Evolutionary conservation across 73 alveolate species (phyloP).

Genomic region (Urostyla sp.): DNA sequence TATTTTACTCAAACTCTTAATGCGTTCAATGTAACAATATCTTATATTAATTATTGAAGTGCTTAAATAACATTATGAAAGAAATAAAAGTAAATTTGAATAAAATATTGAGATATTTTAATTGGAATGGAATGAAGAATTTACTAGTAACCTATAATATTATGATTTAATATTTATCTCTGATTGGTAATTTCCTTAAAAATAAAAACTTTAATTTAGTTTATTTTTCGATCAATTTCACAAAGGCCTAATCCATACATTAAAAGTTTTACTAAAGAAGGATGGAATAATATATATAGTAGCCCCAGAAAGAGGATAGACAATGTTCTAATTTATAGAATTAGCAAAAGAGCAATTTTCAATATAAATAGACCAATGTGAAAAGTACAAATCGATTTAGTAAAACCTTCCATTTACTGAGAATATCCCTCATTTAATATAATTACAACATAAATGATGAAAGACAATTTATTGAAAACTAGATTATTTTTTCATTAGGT

Average conservation of each 20-base stretch:
- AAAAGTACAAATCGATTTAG: background rate
- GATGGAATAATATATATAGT: background rate
- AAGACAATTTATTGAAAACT: too few species aligned
- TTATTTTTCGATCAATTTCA: constrained; percentile 27
- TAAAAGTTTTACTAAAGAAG: background rate
- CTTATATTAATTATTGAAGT: background rate
- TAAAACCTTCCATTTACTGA: too few species aligned
- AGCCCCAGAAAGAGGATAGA: constrained; percentile 44
- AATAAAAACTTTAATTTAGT: background rate
- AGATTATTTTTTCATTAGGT: constrained; percentile 54
- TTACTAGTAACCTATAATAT: background rate
- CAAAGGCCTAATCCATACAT: constrained; percentile 13
- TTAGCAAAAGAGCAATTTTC: background rate
- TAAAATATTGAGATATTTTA: background rate
- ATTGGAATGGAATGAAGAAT: constrained; percentile 11
- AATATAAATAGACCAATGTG: constrained; percentile 23
- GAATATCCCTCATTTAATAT: too few species aligned
- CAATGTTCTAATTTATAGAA: constrained; percentile 2
- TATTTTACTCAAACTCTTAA: too few species aligned
- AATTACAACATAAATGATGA: too few species aligned
- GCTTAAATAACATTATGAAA: background rate
- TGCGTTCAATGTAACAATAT: constrained; percentile 43
- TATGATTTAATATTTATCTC: constrained; percentile 35
- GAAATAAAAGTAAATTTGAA: background rate
- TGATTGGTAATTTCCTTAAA: constrained; percentile 23